Base-by-base conservation (phyloP, 2,329 filamentous ascomycete genomes). In the Dothiorella sarmentorum region DNA sequence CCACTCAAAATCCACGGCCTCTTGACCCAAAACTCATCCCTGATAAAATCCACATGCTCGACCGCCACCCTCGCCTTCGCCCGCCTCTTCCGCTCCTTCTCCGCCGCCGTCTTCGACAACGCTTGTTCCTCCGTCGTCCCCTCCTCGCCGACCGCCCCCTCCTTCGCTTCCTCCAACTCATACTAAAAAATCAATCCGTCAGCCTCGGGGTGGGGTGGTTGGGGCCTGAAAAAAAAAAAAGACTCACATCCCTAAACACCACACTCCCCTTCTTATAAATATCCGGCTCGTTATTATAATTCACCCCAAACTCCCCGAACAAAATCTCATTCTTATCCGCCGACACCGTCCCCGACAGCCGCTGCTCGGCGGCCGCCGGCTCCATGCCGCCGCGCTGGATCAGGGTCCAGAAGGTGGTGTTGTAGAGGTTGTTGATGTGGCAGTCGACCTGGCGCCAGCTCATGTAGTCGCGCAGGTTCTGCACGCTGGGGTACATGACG, bases 381-480 rank as follows among this genome's bases (percentile, higher is more conserved):
- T 83, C 86, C 77, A 94, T 82, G 0, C 87, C 89, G 2, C 90
- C 92, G 47, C 85, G 78, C 63, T 90, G 85, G 20, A 97, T 88
- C 67, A 99, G 78, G 0, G 87, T 80, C 94, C 94, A 99, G 72
- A 97, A 97, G 0, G 91, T 90, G 0, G 94, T 99, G 71, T 99
- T 99, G 75, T 97, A 99, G 4, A 99, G 82, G 68, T 99, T 99
- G 73, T 99, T 99, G 67, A 99, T 96, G 71, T 99, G 94, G 64
- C 94, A 97, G 72, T 99, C 94, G 42, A 90, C 94, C 74, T 99
- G 94, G 66, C 94, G 84, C 94, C 94, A 99, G 70, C 89, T 92
- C 81, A 99, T 85, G 73, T 99, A 99, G 76, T 99, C 94, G 24
- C 92, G 82, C 64, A 99, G 75, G 71, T 96, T 95, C 66, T 83